Evolutionary conservation across 805 yeast species (phyloP), one percentile per base, ranked within the genome.

Genomic region (Lipomyces orientalis): DNA sequence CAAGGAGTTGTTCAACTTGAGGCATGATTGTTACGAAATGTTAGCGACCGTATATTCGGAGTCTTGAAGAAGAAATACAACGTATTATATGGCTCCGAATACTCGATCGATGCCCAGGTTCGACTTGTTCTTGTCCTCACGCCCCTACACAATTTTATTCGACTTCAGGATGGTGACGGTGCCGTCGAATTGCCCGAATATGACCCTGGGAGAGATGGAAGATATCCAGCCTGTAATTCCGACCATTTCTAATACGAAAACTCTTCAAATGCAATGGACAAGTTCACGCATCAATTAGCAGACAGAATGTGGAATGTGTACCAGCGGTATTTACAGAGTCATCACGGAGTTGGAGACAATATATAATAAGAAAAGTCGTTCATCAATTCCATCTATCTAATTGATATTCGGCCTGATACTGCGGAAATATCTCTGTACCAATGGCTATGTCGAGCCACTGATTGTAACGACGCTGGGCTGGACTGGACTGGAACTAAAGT

Each of bases 1-100:
- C 49, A 39, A 39, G 49, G 49, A 39, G 49, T 39, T 39, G 49
- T 39, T 39, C 49, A 39, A 39, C 49, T 12, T 39, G 49, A 39
- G 49, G 19, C 49, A 16, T 39, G 19, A 39, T 39, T 19, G 2
- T 39, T 39, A 12, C 49, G 49, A 1, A 39, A 39, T 16, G 49
- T 39, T 39, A 39, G 12, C 19, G 49, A 39, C 19, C 49, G n/a
- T 39, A 39, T 39, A 39, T 39, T 39, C 4, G 49, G 22, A 39
- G 49, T 14, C 5, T 1, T 39, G 49, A 39, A 39, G 4, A 39
- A 39, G 49, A 39, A 39, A 39, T 39, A 39, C 49, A 39, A 39
- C 19, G 49, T 39, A 1, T 39, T 39, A 39, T 6, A 14, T 39
- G 46, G 46, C 46, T 8, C 46, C 46, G 46, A 39, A 39, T 10